These are phyloP conservation scores for Nephelium lappaceum DNA, from an alignment of 345 rosid species.

Conservation along the genomic window DNA sequence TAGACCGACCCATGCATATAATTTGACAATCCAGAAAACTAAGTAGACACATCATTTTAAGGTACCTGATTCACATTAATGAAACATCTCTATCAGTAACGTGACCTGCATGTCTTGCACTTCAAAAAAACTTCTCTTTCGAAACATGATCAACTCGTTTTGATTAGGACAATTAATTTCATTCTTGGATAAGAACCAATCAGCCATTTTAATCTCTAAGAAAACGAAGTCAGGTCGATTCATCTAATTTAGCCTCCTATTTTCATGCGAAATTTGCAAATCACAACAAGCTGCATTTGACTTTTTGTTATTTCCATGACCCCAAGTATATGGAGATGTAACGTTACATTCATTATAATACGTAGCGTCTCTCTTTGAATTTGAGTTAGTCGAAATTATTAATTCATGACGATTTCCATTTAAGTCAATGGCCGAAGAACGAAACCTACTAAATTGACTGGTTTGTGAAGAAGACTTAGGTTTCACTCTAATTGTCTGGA, in stretches of 20 bases:
- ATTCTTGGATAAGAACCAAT: neutral
- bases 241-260: neutral
- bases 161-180: neutral
- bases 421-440: slow-evolving; percentile 5
- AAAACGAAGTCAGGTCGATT: slow-evolving; percentile 3
- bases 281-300: neutral
- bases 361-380: neutral
- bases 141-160: neutral
- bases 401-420: slow-evolving; percentile 1
- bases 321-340: neutral
- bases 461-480: neutral
- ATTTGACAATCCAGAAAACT: slow-evolving; percentile 2
- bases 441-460: neutral
- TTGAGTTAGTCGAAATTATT: neutral
- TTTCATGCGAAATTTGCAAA: neutral
- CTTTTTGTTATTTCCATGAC: neutral
- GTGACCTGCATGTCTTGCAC: neutral
- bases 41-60: neutral
- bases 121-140: neutral
- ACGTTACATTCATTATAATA: neutral
- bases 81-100: neutral
- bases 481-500: slow-evolving; percentile 8
- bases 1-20: neutral
- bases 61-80: neutral
- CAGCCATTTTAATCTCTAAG: neutral